phyloP scores from a whole-genome alignment of 345 rosid species.

The Aurinia saxatilis region DNA sequence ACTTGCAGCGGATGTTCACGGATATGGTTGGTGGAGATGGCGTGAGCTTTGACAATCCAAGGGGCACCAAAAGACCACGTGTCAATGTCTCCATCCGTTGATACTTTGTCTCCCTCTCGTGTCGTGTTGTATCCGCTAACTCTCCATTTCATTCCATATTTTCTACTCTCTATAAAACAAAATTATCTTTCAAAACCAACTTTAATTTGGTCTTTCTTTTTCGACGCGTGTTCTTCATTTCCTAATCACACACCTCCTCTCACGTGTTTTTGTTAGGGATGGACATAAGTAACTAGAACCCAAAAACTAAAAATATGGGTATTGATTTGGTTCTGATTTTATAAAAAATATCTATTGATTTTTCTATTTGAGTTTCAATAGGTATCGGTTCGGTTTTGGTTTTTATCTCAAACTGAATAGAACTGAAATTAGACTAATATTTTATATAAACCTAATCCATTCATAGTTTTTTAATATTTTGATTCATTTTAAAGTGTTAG shows the following conservation, averaged over 20 bases:
- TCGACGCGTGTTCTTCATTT: background rate
- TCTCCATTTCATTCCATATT: background rate
- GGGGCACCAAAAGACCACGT: conserved; percentile 42
- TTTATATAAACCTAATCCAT: too few species aligned
- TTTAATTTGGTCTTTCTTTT: background rate
- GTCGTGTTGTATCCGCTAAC: background rate
- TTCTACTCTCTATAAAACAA: conserved; percentile 6
- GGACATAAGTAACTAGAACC: too few species aligned
- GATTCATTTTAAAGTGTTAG: too few species aligned
- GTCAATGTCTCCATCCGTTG: conserved; percentile 33
- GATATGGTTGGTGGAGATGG: conserved; percentile 69
- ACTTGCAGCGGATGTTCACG: conserved; percentile 77
- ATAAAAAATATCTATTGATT: too few species aligned
- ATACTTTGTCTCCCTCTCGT: background rate
- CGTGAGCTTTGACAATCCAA: conserved; percentile 27
- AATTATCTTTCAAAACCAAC: background rate
- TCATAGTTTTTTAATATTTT: too few species aligned
- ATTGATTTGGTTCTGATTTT: too few species aligned
- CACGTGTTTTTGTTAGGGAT: background rate
- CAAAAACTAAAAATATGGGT: too few species aligned
- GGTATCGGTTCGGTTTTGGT: too few species aligned
- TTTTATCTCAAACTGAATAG: too few species aligned
- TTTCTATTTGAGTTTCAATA: too few species aligned
- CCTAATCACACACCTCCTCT: background rate
- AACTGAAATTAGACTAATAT: too few species aligned